Evolutionary conservation across 495 filamentous ascomycete genomes (phyloP).

Genomic region (Aspergillus cristatus): DNA sequence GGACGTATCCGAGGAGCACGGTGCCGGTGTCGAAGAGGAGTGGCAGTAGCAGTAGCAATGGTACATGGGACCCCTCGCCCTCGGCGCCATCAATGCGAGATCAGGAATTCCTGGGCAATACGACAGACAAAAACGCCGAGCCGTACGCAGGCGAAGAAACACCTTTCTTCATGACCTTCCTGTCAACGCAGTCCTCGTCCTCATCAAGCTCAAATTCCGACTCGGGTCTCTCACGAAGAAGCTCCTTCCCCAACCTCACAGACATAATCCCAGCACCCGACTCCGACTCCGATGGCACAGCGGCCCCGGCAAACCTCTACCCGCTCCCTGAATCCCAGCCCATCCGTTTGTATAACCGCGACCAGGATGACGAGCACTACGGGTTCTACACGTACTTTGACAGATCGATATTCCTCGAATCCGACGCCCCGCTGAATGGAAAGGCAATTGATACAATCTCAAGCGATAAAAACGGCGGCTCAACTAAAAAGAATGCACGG

Average conservation of each 20-base stretch:
- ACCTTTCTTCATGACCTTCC: slow-evolving; percentile 42
- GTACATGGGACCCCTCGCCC: slow-evolving; percentile 47
- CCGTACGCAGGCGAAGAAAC: slow-evolving; percentile 44
- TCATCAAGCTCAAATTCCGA: slow-evolving; percentile 10
- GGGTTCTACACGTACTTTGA: slow-evolving; percentile 91
- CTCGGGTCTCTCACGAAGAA: slow-evolving; percentile 17
- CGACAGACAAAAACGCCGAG: slow-evolving; percentile 62
- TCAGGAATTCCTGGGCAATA: slow-evolving; percentile 70
- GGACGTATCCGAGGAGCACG: slow-evolving; percentile 40
- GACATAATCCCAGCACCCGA: slow-evolving; percentile 50
- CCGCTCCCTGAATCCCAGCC: slow-evolving; percentile 66
- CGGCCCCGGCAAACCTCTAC: slow-evolving; percentile 58
- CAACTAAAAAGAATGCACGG: slow-evolving; percentile 46
- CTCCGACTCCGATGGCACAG: slow-evolving; percentile 56
- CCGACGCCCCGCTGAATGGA: slow-evolving; percentile 29
- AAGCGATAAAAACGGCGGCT: slow-evolving; percentile 58
- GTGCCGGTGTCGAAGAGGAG: too few relatives aligned
- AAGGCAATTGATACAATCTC: slow-evolving; percentile 23
- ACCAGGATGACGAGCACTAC: slow-evolving; percentile 72
- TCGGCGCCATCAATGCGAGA: slow-evolving; percentile 57
- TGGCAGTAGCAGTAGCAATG: background rate
- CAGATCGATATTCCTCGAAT: slow-evolving; percentile 72
- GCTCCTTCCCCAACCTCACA: slow-evolving; percentile 41
- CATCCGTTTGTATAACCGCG: slow-evolving; percentile 77
- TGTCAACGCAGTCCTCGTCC: slow-evolving; percentile 22